These are phyloP conservation scores for Cicer cuneatum DNA, from an alignment of 306 rosid species.

Conservation along the genomic window DNA sequence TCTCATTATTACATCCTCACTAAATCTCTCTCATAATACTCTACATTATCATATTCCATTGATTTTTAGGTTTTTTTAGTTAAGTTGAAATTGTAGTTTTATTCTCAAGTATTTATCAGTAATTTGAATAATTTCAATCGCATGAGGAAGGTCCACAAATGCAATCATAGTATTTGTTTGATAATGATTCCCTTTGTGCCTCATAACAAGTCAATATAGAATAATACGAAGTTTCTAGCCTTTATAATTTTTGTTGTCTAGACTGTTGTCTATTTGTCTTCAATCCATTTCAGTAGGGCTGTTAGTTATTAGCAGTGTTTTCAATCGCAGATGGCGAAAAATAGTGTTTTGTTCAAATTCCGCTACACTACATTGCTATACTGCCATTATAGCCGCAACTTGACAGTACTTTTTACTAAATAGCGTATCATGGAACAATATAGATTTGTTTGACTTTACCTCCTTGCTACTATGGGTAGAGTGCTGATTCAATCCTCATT, in stretches of 20 bases:
- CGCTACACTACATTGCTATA: too few species aligned
- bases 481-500: slow-evolving; percentile 39
- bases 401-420: too few species aligned
- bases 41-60: not conserved
- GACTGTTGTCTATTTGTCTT: too few species aligned
- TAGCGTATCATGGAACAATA: too few species aligned
- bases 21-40: not conserved
- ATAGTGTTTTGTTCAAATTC: too few species aligned
- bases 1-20: not conserved
- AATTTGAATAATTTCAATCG: slow-evolving; percentile 23
- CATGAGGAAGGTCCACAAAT: not conserved
- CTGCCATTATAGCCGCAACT: too few species aligned
- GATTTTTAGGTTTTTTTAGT: slow-evolving; percentile 5
- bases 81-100: slow-evolving; percentile 31
- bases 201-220: not conserved
- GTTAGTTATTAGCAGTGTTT: too few species aligned
- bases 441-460: slow-evolving; percentile 11
- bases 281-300: too few species aligned
- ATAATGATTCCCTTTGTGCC: not conserved
- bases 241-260: too few species aligned
- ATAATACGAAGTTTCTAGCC: too few species aligned
- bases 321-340: too few species aligned
- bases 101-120: not conserved
- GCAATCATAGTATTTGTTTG: not conserved
- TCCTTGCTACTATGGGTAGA: not conserved